Conservation (phyloP, 2,329 filamentous ascomycete species). For the Tetracladium maxilliforme region DNA sequence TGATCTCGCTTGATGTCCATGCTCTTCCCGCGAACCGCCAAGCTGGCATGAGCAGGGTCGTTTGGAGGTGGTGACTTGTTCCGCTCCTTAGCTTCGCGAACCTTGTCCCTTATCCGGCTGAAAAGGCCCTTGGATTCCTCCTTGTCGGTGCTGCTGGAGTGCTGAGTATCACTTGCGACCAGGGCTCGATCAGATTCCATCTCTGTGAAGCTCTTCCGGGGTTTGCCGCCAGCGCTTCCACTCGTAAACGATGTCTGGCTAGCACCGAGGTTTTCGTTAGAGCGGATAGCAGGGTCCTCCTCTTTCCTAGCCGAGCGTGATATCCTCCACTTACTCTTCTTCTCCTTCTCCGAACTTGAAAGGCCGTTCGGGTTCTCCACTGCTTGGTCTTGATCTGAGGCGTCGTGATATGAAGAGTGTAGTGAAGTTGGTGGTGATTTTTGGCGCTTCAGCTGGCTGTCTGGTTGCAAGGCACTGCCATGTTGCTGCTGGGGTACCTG, state of each 20-base stretch:
- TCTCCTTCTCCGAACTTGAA: neutral
- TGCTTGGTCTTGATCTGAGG: no score
- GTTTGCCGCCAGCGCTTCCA: slow-evolving; percentile 8
- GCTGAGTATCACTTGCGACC: slow-evolving; percentile 3
- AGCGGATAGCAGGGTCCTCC: slow-evolving; percentile 20
- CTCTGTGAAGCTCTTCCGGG: slow-evolving; percentile 16
- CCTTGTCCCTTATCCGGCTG: slow-evolving; percentile 50
- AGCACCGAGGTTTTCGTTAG: slow-evolving; percentile 9
- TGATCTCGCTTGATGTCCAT: no score
- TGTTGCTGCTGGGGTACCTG: slow-evolving; percentile 7
- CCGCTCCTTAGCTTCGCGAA: slow-evolving; percentile 35
- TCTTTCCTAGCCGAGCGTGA: slow-evolving; percentile 24
- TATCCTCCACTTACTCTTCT: no score
- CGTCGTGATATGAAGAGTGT: no score
- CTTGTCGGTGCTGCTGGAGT: slow-evolving; percentile 6
- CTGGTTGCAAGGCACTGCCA: slow-evolving; percentile 48
- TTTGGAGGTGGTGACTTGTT: no score
- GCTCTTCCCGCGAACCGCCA: no score
- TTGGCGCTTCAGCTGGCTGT: no score
- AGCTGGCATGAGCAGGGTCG: no score
- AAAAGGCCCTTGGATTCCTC: slow-evolving; percentile 40
- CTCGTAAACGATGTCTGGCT: slow-evolving; percentile 1
- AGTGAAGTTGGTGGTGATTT: no score
- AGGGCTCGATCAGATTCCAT: slow-evolving; percentile 6
- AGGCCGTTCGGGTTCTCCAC: no score